Evolutionary conservation across 1,139 yeast genomes (phyloP).

Genomic region (Lodderomyces theae): DNA sequence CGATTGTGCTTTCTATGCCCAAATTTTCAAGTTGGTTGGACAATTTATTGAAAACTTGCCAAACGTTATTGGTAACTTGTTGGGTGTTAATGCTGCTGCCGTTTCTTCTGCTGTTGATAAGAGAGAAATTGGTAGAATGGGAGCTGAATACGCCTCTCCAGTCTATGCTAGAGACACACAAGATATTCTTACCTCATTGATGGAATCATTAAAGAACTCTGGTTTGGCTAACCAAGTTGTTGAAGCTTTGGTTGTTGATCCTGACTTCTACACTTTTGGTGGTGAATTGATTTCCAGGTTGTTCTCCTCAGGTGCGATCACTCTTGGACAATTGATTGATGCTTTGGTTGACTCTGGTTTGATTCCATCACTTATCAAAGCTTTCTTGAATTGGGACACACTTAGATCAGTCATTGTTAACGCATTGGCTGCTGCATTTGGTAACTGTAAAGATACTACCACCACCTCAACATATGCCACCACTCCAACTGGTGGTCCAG

Average conservation of each 20-base stretch:
- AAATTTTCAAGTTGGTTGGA: constrained; percentile 38
- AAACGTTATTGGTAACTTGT: constrained; percentile 22
- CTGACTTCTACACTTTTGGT: constrained; percentile 41
- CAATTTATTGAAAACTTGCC: constrained; percentile 32
- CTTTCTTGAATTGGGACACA: constrained; percentile 41
- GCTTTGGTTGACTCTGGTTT: constrained; percentile 40
- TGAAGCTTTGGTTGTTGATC: constrained; percentile 38
- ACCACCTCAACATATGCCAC: constrained; percentile 21
- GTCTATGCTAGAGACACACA: constrained; percentile 17
- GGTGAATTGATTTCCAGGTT: constrained; percentile 36
- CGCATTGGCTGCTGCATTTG: constrained; percentile 47
- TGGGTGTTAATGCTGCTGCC: constrained; percentile 25
- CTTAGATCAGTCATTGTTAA: constrained; percentile 41
- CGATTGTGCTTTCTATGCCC: constrained; percentile 43
- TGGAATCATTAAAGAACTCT: constrained; percentile 46
- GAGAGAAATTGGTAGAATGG: constrained; percentile 13
- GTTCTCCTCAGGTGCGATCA: constrained; percentile 30
- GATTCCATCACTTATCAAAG: constrained; percentile 36
- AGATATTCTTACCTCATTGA: constrained; percentile 32
- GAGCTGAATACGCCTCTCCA: constrained; percentile 2
- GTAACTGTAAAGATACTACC: constrained; percentile 36
- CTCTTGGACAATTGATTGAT: constrained; percentile 25
- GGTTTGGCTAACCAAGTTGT: constrained; percentile 46
- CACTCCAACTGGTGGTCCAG: constrained; percentile 18
- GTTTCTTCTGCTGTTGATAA: constrained; percentile 11